A percentile compares a stretch with the other conserved stretches of the same genome.
phyloP scores from a whole-genome alignment of 2,329 filamentous ascomycete species.

The Gyromitra esculenta region DNA sequence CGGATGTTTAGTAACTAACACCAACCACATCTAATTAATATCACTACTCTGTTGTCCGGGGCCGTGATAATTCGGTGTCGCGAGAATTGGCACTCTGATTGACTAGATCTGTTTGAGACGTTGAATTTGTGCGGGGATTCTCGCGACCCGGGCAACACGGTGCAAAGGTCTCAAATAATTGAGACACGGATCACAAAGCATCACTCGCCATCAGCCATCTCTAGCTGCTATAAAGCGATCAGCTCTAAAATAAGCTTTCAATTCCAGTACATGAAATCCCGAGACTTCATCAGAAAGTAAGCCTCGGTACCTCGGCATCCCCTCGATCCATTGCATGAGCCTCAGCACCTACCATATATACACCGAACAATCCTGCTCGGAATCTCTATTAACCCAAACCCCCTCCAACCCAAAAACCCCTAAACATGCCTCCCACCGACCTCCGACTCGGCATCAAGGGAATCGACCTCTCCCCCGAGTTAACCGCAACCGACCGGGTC shows the following conservation, averaged over 20 bases:
- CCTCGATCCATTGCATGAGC: not conserved
- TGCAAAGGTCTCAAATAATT: not conserved
- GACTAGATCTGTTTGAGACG: too few species aligned
- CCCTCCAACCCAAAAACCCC: not conserved
- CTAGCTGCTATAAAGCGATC: not conserved
- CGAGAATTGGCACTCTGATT: too few species aligned
- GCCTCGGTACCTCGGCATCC: slow-evolving; percentile 28
- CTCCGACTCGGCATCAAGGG: not conserved
- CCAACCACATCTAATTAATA: too few species aligned
- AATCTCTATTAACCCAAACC: not conserved
- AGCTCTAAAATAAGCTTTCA: not conserved
- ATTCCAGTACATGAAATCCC: not conserved
- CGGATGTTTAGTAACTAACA: too few species aligned
- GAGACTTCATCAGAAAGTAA: not conserved
- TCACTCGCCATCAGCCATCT: not conserved
- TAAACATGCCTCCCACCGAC: not conserved
- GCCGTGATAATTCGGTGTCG: too few species aligned
- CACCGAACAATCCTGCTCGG: not conserved
- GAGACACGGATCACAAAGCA: not conserved
- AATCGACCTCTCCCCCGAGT: not conserved
- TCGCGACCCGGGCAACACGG: too few species aligned
- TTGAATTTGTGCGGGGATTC: too few species aligned
- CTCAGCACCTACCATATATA: not conserved
- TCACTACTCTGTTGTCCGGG: too few species aligned
- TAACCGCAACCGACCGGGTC: slow-evolving; percentile 1